Percentiles rank a stretch among this genome's conserved stretches.
Evolutionary conservation across 208 protist genomes (phyloP).

Genomic region (Kentomonas sorsogonicus): DNA sequence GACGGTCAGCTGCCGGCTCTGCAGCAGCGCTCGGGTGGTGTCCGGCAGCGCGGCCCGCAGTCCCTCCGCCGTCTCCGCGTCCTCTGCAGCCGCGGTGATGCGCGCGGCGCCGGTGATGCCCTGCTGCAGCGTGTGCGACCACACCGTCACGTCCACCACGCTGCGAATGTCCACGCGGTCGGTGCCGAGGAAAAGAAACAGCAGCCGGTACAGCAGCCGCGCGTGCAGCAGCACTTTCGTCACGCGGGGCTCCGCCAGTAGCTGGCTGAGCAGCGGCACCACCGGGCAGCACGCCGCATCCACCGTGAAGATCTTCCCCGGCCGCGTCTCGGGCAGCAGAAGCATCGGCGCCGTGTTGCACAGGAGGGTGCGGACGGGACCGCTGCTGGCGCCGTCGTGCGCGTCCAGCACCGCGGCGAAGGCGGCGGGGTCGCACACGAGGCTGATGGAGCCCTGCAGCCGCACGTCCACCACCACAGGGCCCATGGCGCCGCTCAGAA

Average conservation of each 20-base stretch:
- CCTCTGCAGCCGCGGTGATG: background rate
- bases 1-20: too few species aligned
- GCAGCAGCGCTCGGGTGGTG: background rate
- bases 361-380: conserved; percentile 19
- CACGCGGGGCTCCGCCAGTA: conserved; percentile 35
- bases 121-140: conserved; percentile 30
- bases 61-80: background rate
- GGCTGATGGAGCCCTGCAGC: conserved; percentile 25
- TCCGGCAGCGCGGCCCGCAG: background rate
- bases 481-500: conserved; percentile 49
- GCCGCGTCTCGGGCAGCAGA: conserved; percentile 14
- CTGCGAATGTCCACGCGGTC: conserved; percentile 55
- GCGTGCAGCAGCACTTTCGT: conserved; percentile 50
- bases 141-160: conserved; percentile 52
- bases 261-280: conserved; percentile 42
- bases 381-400: conserved; percentile 25
- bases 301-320: conserved; percentile 39
- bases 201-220: conserved; percentile 43
- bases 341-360: conserved; percentile 34
- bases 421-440: conserved; percentile 31
- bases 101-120: background rate
- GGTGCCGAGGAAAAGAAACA: conserved; percentile 71
- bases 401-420: conserved; percentile 32
- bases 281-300: conserved; percentile 28
- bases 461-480: conserved; percentile 62